Evolutionary conservation across 2,329 filamentous ascomycete species (phyloP).

Genomic region (Cordyceps cicadae): DNA sequence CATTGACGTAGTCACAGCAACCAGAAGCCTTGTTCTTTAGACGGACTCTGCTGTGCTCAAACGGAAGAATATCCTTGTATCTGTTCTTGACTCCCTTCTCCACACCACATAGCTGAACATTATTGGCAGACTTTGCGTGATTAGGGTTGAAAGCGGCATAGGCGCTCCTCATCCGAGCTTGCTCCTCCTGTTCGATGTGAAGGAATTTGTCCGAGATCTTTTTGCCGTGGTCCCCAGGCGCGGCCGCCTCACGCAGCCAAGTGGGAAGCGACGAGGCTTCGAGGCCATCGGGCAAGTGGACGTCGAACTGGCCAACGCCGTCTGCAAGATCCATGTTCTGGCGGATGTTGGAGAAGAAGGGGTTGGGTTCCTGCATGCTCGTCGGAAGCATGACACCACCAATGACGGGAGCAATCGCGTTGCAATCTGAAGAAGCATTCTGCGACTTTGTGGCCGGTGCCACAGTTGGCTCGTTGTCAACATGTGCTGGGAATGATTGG

Average conservation of each 20-base stretch:
- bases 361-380: constrained; percentile 62
- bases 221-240: constrained; percentile 65
- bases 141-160: constrained; percentile 43
- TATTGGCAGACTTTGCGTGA: constrained; percentile 18
- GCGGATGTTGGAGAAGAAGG: constrained; percentile 92
- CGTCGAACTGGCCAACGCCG: constrained; percentile 77
- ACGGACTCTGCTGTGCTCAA: constrained; percentile 84
- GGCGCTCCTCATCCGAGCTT: constrained; percentile 84
- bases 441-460: constrained; percentile 28
- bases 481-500: constrained; percentile 52
- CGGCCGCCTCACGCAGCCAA: constrained; percentile 68
- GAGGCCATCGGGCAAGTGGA: constrained; percentile 38
- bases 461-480: constrained; percentile 46
- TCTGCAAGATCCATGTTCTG: constrained; percentile 94
- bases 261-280: constrained; percentile 51
- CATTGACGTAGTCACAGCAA: constrained; percentile 90
- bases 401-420: constrained; percentile 59
- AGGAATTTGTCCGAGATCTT: constrained; percentile 76
- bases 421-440: constrained; percentile 27
- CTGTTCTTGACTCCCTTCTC: constrained; percentile 93
- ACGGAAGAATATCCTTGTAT: constrained; percentile 96
- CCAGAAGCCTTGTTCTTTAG: constrained; percentile 59
- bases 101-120: constrained; percentile 76
- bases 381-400: constrained; percentile 79
- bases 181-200: constrained; percentile 73